phyloP scores from a whole-genome alignment of 2,329 filamentous ascomycete genomes.

The Diaporthe humulicola region DNA sequence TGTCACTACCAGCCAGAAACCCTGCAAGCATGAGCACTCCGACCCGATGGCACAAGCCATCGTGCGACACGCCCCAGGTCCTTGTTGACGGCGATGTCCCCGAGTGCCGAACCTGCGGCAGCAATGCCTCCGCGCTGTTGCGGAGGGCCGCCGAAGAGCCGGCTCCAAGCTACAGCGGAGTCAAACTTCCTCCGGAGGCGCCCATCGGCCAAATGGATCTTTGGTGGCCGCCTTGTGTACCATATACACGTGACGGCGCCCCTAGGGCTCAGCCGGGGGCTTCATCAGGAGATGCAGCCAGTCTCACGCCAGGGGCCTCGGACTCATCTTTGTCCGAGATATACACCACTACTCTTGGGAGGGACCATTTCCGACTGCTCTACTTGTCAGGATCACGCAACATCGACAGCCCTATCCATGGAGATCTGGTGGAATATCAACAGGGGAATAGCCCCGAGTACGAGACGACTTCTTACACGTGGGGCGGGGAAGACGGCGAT shows the following conservation, averaged over 20 bases:
- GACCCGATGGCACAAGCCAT: constrained; percentile 1
- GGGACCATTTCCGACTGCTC: not conserved
- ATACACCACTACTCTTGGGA: not conserved
- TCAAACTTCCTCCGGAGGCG: not conserved
- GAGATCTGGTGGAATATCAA: not conserved
- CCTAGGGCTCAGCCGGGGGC: not conserved
- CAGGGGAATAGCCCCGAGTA: not conserved
- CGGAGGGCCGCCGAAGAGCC: not conserved
- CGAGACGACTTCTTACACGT: not conserved
- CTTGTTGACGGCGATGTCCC: not conserved
- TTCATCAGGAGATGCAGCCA: not conserved
- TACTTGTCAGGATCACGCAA: not conserved
- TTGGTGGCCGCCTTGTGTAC: not conserved
- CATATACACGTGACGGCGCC: not conserved
- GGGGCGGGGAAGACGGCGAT: not conserved
- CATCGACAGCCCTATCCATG: not conserved
- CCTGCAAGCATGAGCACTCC: not conserved
- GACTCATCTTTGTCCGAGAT: not conserved
- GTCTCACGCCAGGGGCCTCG: not conserved
- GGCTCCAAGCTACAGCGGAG: not conserved
- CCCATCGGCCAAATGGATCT: constrained; percentile 1
- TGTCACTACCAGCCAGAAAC: too few species aligned
- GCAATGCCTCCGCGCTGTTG: not conserved
- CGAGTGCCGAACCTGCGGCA: not conserved
- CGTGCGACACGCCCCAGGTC: not conserved